Base-by-base conservation (phyloP, 2,329 filamentous ascomycete species). In the Aspergillus sp. region DNA sequence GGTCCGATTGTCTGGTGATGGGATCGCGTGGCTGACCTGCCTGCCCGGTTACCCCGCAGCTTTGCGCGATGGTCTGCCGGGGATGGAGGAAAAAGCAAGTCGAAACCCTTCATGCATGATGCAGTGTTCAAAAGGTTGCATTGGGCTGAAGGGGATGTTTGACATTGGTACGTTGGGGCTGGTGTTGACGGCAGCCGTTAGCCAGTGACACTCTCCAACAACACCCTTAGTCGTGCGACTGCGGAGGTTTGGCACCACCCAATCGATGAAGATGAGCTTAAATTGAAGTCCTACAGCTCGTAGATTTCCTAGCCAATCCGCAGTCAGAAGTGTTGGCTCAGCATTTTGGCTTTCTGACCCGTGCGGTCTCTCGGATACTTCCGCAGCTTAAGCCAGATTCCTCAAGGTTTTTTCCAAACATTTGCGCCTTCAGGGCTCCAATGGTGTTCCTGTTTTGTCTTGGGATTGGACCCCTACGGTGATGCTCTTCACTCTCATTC, bases 1-100 rank as follows among this genome's bases (percentile, higher is more conserved):
- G 43, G 45, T 39, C 58, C 54, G 50, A 32, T 43, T 58, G 63
- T 65, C 63, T 59, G 63, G 60, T 65, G 64, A 66, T 60, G 19
- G 43, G 17, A 63, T 63, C 63, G 53, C 63, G 64, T 65, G 63
- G 64, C 54, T 64, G 12, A 54, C n/a, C 41, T 41, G 51, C n/a
- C 50, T 47, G 45, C 23, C 55, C 47, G 51, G 55, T 56, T 63
- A 58, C 61, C 63, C 59, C 55, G 57, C 57, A 55, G 39, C 28
- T 57, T 58, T 43, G 41, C 45, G 49, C 17, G 38, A 47, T 52
- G 50, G 45, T 36, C 28, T 32, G 51, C 36, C 39, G 38, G 45
- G 57, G 57, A 30, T 49, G 32, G 21, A 59, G 32, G 30, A 49
- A 55, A 55, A 49, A 52, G 19, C 57, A 54, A 49, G 23, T 41